These are phyloP conservation scores for Podospora sp. DNA, from an alignment of 495 filamentous ascomycete genomes.

Conservation along the genomic window DNA sequence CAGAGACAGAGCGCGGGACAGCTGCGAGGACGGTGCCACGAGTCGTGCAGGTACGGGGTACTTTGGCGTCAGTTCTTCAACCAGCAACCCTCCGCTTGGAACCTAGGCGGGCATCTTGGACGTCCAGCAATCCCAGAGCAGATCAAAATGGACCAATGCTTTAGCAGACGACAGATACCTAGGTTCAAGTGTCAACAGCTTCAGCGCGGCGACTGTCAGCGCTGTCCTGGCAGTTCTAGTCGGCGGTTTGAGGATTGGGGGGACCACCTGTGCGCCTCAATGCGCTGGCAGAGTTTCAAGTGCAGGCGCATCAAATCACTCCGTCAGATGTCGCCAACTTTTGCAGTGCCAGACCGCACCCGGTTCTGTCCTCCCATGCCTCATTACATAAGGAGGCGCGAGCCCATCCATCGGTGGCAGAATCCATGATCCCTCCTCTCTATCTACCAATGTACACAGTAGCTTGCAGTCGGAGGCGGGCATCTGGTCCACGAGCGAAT, in stretches of 20 bases:
- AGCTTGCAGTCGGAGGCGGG: background rate
- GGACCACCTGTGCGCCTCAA: constrained; percentile 29
- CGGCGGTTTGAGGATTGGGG: constrained; percentile 23
- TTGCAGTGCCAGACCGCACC: constrained; percentile 16
- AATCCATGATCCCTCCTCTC: background rate
- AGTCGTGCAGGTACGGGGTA: background rate
- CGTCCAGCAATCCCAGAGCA: background rate
- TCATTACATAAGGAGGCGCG: constrained; percentile 13
- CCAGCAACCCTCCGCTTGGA: background rate
- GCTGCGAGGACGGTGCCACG: background rate
- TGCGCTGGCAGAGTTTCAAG: constrained; percentile 43
- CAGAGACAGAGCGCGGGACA: background rate
- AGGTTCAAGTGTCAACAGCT: background rate
- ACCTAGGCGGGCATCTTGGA: background rate
- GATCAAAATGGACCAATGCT: background rate
- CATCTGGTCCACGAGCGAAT: background rate
- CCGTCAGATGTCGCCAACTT: constrained; percentile 15
- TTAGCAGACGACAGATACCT: background rate
- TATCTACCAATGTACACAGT: background rate
- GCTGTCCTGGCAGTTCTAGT: constrained; percentile 14
- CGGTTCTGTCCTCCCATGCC: background rate
- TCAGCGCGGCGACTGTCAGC: background rate
- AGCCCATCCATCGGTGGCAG: background rate
- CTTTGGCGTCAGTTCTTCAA: background rate
- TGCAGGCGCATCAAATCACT: constrained; percentile 32